Evolutionary conservation across 2,329 filamentous ascomycete genomes (phyloP).

Genomic region (Diaporthe vaccinii): DNA sequence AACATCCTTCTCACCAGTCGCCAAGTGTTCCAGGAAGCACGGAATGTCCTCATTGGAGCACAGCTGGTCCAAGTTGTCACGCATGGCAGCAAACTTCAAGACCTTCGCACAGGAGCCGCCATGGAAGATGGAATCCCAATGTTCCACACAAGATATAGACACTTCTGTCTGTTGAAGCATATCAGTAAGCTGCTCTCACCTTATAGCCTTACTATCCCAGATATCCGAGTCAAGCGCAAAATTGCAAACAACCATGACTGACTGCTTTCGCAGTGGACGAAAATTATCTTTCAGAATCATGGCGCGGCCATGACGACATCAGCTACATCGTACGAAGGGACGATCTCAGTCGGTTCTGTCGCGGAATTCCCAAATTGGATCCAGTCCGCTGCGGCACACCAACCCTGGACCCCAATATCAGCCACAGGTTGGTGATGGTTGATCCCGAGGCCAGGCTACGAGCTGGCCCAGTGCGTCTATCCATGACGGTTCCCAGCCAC

Average conservation of each 20-base stretch:
- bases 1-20: neutral
- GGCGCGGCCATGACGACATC: neutral
- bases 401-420: neutral
- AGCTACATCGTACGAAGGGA: neutral
- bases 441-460: neutral
- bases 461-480: too few species aligned
- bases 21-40: neutral
- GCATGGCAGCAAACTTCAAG: neutral
- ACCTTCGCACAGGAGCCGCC: neutral
- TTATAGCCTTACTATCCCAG: neutral
- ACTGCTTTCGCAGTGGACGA: neutral
- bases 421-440: neutral
- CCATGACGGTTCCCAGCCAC: neutral
- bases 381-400: neutral
- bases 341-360: neutral
- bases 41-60: neutral
- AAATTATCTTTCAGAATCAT: neutral
- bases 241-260: neutral
- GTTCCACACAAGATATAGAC: neutral
- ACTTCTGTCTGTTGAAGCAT: neutral
- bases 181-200: neutral
- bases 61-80: neutral
- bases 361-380: too few species aligned
- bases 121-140: neutral
- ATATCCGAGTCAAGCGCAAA: rapidly evolving